Base-by-base conservation (phyloP, 139 green algal genomes). In the Coelastrella sp. region DNA sequence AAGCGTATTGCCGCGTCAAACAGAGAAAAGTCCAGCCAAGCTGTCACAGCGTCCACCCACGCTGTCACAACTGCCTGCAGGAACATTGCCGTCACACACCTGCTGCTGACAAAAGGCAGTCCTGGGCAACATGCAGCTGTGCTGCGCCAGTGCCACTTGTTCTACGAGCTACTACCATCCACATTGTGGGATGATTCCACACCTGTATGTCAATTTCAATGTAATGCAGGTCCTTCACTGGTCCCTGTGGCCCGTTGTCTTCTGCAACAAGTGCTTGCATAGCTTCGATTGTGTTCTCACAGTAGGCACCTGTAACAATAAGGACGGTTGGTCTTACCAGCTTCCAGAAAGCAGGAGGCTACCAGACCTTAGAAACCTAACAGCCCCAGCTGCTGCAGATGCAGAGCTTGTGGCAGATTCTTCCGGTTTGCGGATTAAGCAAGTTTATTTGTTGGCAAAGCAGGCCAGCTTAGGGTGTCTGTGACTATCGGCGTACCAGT, bases 231-330 rank as follows among this genome's bases (percentile, higher is more conserved):
- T 80, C 68, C 13, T 57, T 56, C 7, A 88, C 68, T 57, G 83
- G 83, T 20, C 83, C 83, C 5, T 80, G 20, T 13, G 83, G 83
- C 2, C 83, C 68, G 57, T 88, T 88, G n/a, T 88, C 83, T 19
- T 57, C 19, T 7, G 56, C 47, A 23, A 80, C 23, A 3, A 88
- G 14, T 3, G 83, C 83, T 64, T 80, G 16, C 66, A 88, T 80
- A 11, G 83, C 68, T 57, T 88, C 68, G 0, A 68, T 88, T 0
- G 83, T 88, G 83, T 88, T 88, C 68, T 88, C 83, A 78, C 61
- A 76, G 16, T 78, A 64, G 2, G 13, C 3, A 11, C 81, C 81
- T 87, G 81, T 23, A 87, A 11, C 56, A 58, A 5, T 22, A 23
- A 77, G 14, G 14, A 22, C 16, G 16, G 71, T 16, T 47, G 32